These are phyloP conservation scores for Zopfochytrium polystomum DNA, from an alignment of 371 early-diverging fungal genomes.

Conservation along the genomic window DNA sequence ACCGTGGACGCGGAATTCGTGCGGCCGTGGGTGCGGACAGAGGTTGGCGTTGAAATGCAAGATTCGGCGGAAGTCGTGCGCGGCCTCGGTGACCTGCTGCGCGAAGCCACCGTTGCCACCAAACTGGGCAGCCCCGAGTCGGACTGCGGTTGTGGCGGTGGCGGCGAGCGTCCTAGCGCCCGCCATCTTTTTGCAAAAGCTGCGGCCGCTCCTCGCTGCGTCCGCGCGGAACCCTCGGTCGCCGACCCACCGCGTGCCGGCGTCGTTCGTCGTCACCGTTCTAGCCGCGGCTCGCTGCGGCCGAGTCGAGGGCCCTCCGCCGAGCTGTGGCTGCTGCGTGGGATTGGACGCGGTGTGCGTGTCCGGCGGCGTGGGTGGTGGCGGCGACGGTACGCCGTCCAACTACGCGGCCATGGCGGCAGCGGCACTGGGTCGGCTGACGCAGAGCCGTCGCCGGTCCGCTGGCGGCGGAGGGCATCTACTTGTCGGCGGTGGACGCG, in stretches of 20 bases:
- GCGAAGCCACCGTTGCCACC: too few relatives aligned
- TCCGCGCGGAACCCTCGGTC: too few relatives aligned
- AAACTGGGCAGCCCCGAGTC: too few relatives aligned
- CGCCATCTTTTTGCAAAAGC: constrained; percentile 16
- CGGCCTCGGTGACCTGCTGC: too few relatives aligned
- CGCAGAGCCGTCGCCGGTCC: constrained; percentile 21
- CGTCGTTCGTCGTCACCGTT: constrained; percentile 26
- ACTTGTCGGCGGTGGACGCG: constrained; percentile 26
- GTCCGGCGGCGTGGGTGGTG: constrained; percentile 14
- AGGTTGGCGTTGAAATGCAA: too few relatives aligned
- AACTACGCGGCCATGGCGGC: constrained; percentile 31
- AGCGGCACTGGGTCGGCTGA: constrained; percentile 26
- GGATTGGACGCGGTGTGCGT: too few relatives aligned
- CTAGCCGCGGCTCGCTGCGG: constrained; percentile 21
- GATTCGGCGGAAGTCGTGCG: too few relatives aligned
- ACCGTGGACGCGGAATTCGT: too few relatives aligned
- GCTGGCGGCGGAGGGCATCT: constrained; percentile 21
- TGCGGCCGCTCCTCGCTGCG: constrained; percentile 14
- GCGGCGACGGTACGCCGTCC: constrained; percentile 12
- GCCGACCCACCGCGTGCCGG: constrained; percentile 1
- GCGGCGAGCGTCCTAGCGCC: constrained; percentile 23
- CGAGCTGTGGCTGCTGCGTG: too few relatives aligned
- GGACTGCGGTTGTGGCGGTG: too few relatives aligned
- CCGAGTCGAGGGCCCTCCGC: background rate
- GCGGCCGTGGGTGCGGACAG: too few relatives aligned